Evolutionary conservation across 2,329 filamentous ascomycete species (phyloP), one percentile per base, ranked within the genome.

Genomic region (Aschersonia sp.): DNA sequence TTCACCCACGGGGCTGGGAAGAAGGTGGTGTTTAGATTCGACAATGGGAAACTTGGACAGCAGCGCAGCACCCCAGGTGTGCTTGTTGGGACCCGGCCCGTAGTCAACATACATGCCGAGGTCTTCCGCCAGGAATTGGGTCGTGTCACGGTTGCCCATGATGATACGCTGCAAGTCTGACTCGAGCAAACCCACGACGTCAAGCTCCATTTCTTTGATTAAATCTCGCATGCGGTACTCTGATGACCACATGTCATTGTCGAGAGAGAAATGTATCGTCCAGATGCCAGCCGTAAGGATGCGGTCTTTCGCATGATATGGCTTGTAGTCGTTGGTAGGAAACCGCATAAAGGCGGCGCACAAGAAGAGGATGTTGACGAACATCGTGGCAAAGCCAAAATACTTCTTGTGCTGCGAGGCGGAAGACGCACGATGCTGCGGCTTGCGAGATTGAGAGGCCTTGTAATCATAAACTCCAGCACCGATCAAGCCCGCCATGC

Each of bases 61-160:
- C 43, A 98, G 73, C 29, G 89, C 92, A 8, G 83, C 79, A 46
- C 92, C 92, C 92, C 92, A 98, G 0, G 92, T 98, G 69, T 98
- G 92, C 69, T 97, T 98, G 75, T 98, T 95, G 6, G 92, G 92
- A 2, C 92, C 92, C 32, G 92, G 92, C 48, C 92, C 92, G 59
- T 88, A 96, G 68, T 98, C 92, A 45, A 94, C 89, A 60, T 96
- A 98, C 92, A 98, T 98, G 56, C 92, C 92, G 9, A 98, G 76
- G 55, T 98, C 89, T 63, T 97, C 90, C 22, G 92, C 89, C 7
- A 98, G 76, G 66, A 87, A 94, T 62, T 97, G 92, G 1, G 92
- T 96, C 7, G 87, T 85, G 62, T 98, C 92, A 55, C 92, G 85
- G 68, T 97, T 98, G 59, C 92, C 92, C 92, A 97, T 98, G 71